Evolutionary conservation across 768 basidiomycete species (phyloP).

Genomic region (Serendipita sp.): DNA sequence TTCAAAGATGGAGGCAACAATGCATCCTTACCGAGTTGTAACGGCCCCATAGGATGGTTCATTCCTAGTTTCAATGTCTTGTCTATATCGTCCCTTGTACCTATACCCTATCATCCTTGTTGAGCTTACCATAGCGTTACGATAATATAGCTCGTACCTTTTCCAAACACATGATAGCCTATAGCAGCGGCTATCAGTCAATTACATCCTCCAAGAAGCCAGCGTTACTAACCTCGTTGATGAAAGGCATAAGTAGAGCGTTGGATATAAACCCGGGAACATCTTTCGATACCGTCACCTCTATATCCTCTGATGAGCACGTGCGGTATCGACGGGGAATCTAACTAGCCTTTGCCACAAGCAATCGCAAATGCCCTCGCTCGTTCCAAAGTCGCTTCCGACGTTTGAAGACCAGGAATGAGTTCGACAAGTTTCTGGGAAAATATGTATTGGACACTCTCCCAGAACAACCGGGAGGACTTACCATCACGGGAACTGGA

Average conservation of each 20-base stretch:
- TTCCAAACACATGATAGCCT: constrained; percentile 89
- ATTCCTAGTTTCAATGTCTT: constrained; percentile 86
- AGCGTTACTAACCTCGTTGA: constrained; percentile 57
- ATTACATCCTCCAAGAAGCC: neutral
- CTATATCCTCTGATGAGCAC: constrained; percentile 22
- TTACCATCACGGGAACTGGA: constrained; percentile 89
- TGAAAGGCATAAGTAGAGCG: constrained; percentile 89
- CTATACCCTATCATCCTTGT: constrained; percentile 49
- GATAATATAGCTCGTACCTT: constrained; percentile 34
- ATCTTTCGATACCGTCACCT: constrained; percentile 80
- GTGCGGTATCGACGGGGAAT: neutral
- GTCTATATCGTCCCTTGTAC: constrained; percentile 88
- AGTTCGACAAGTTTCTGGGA: constrained; percentile 82
- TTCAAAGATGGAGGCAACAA: neutral
- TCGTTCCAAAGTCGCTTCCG: constrained; percentile 52
- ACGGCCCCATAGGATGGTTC: constrained; percentile 89
- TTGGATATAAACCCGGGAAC: constrained; percentile 94
- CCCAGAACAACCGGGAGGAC: constrained; percentile 12
- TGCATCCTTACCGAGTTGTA: constrained; percentile 49
- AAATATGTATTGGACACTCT: neutral
- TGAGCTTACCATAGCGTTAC: neutral
- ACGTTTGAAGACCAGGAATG: constrained; percentile 85
- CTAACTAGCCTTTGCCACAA: constrained; percentile 64
- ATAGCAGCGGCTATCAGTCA: neutral
- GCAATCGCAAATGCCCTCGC: constrained; percentile 70